Evolutionary conservation across 2,329 filamentous ascomycete species (phyloP).

Genomic region (Dothideomycetes sp.): DNA sequence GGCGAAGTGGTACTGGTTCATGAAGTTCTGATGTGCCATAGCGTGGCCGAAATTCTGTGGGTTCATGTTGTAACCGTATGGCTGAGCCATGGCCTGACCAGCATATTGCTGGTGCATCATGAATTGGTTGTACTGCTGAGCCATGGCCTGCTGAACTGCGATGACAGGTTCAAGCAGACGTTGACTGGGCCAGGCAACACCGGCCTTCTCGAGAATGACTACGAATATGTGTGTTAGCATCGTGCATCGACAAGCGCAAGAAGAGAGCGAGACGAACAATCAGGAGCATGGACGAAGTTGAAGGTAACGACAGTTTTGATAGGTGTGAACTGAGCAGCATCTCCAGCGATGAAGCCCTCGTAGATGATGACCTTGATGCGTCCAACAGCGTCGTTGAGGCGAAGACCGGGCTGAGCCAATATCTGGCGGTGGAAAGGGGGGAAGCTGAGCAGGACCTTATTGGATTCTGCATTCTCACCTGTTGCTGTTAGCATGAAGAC

Average conservation of each 20-base stretch:
- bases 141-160: no score
- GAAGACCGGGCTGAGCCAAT: conserved; percentile 62
- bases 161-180: no score
- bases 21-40: no score
- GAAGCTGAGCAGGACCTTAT: conserved; percentile 53
- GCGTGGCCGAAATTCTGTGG: no score
- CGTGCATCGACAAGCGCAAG: background rate
- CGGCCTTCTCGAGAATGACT: conserved; percentile 64
- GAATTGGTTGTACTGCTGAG: no score
- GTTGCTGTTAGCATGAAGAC: background rate
- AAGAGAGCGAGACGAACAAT: conserved; percentile 44
- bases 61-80: no score
- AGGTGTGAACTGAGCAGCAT: conserved; percentile 44
- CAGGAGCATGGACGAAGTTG: conserved; percentile 75
- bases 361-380: conserved; percentile 69
- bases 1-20: no score
- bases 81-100: no score
- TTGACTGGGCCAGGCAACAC: conserved; percentile 70
- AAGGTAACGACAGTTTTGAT: conserved; percentile 68
- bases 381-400: conserved; percentile 59
- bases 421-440: conserved; percentile 62
- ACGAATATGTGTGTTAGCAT: conserved; percentile 1
- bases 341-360: conserved; percentile 49
- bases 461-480: conserved; percentile 30
- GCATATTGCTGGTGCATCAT: no score